These are phyloP conservation scores for Phaseolus coccineus DNA, from an alignment of 331 rosid species.

Conservation along the genomic window DNA sequence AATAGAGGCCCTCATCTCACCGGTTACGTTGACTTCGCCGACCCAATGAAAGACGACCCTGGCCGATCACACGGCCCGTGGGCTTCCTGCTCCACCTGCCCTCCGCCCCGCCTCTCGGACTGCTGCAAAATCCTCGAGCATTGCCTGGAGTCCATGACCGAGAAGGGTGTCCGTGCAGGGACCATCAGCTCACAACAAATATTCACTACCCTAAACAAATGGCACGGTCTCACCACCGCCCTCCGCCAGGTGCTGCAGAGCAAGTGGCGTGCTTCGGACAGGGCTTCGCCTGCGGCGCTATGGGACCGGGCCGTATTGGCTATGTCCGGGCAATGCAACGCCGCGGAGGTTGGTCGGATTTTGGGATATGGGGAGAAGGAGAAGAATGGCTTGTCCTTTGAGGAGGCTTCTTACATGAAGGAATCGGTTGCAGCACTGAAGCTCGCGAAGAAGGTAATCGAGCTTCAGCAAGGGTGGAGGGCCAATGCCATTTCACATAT, in stretches of 20 bases:
- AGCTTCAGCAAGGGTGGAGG: constrained; percentile 73
- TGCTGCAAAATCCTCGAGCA: constrained; percentile 68
- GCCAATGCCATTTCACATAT: constrained; percentile 74
- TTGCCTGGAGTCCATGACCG: constrained; percentile 86
- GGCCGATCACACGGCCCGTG: constrained; percentile 55
- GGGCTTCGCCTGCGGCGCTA: constrained; percentile 56
- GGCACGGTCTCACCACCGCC: constrained; percentile 67
- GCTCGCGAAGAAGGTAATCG: constrained; percentile 80
- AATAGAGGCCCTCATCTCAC: constrained; percentile 85
- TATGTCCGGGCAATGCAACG: constrained; percentile 57
- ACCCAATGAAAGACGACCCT: constrained; percentile 59
- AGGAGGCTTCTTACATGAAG: constrained; percentile 78
- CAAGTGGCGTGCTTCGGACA: constrained; percentile 34
- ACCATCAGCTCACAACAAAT: constrained; percentile 76
- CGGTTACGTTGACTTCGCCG: constrained; percentile 86
- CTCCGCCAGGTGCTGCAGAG: constrained; percentile 58
- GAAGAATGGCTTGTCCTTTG: constrained; percentile 58
- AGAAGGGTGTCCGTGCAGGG: constrained; percentile 71
- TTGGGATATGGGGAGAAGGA: constrained; percentile 60
- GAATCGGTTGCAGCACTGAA: constrained; percentile 78
- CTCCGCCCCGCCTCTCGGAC: constrained; percentile 60
- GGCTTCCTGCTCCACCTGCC: constrained; percentile 84
- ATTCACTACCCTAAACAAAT: constrained; percentile 68
- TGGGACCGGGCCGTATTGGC: constrained; percentile 85
- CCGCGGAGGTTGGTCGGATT: constrained; percentile 61